Evolutionary conservation across 1,139 yeast species (phyloP).

Genomic region (Blastobotrys malaysiensis): DNA sequence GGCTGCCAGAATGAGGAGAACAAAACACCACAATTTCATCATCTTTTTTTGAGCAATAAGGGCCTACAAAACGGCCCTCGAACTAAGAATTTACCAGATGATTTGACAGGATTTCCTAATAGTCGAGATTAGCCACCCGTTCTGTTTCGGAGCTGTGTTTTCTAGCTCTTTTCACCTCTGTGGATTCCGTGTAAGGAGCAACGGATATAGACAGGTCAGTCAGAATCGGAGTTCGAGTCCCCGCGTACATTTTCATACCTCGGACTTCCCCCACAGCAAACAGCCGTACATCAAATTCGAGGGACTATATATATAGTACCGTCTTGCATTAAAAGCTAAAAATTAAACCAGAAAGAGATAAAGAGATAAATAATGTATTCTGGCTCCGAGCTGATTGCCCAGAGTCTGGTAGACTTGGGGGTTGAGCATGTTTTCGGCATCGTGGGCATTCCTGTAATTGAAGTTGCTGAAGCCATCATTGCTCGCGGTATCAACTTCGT

Average conservation of each 20-base stretch:
- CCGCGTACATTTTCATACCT: neutral
- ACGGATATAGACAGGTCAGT: neutral
- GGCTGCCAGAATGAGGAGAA: conserved; percentile 3
- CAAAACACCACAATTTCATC: neutral
- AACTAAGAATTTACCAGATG: neutral
- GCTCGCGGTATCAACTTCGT: conserved; percentile 48
- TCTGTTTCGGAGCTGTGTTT: neutral
- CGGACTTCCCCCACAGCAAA: neutral
- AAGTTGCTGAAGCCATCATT: conserved; percentile 50
- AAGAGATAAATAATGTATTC: neutral
- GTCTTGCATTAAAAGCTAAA: neutral
- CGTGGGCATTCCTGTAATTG: conserved; percentile 67
- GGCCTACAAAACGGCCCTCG: neutral
- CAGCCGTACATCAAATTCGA: neutral
- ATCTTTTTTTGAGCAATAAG: neutral
- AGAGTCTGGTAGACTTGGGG: conserved; percentile 42
- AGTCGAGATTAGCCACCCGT: neutral
- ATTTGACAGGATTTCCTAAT: neutral
- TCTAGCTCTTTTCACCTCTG: neutral
- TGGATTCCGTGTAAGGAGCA: neutral
- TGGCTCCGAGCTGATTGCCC: conserved; percentile 45
- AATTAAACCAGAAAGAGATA: neutral
- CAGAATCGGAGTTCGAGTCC: neutral
- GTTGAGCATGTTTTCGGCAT: conserved; percentile 55
- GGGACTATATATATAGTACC: neutral